A percentile compares a stretch with the other conserved stretches of the same genome.
These are phyloP conservation scores for Mycocentrospora acerina DNA, from an alignment of 2,329 filamentous ascomycete species.

Conservation along the genomic window DNA sequence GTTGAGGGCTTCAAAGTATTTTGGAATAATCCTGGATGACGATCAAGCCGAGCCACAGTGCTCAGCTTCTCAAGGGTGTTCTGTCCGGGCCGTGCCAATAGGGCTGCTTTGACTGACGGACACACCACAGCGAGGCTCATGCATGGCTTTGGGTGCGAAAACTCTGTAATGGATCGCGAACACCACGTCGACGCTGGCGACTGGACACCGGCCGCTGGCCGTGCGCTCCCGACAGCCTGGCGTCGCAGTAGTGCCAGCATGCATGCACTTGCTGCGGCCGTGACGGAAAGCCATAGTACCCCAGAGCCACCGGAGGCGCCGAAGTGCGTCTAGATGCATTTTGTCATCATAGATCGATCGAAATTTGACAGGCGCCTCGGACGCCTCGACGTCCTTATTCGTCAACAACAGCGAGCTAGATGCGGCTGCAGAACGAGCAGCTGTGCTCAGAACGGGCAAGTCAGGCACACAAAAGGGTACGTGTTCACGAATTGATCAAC, in stretches of 20 bases:
- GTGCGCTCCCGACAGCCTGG: constrained; percentile 2
- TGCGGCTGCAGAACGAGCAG: not conserved
- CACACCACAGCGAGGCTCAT: constrained; percentile 6
- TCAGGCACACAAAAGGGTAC: no score
- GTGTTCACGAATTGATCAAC: no score
- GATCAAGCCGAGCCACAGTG: constrained; percentile 34
- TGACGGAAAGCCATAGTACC: constrained; percentile 9
- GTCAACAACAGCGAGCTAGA: not conserved
- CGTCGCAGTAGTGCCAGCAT: constrained; percentile 12
- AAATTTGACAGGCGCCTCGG: constrained; percentile 23
- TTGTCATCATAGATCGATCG: constrained; percentile 12
- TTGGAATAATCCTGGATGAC: constrained; percentile 33
- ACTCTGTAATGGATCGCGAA: constrained; percentile 6
- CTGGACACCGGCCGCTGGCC: no score
- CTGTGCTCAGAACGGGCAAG: constrained; percentile 5
- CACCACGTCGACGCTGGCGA: no score
- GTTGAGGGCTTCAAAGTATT: constrained; percentile 20
- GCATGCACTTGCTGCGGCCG: not conserved
- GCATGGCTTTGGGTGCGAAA: constrained; percentile 15
- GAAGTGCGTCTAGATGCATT: constrained; percentile 13
- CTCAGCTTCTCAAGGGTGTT: constrained; percentile 23
- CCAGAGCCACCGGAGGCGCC: constrained; percentile 18
- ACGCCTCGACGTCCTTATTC: constrained; percentile 8
- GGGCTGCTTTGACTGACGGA: constrained; percentile 11
- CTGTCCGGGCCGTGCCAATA: constrained; percentile 28